phyloP scores from a whole-genome alignment of 768 basidiomycete species.

The Serendipita sp. region DNA sequence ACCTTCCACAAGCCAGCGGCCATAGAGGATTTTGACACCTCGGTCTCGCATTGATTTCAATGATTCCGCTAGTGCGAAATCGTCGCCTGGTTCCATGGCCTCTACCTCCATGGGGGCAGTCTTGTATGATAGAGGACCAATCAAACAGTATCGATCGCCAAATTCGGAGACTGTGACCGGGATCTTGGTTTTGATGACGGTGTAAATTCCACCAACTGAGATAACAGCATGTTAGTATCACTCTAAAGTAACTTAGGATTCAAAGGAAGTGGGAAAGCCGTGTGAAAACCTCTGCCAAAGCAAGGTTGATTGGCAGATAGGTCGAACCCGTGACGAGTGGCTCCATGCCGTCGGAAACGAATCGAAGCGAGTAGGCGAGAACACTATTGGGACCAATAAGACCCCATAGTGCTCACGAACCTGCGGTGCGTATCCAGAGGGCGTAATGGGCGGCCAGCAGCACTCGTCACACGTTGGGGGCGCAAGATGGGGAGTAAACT shows the following conservation, averaged over 20 bases:
- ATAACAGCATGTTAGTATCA: not conserved
- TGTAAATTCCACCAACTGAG: conserved; percentile 89
- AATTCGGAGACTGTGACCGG: conserved; percentile 95
- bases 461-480: too few species aligned
- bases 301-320: not conserved
- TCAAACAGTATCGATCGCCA: conserved; percentile 86
- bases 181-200: conserved; percentile 98
- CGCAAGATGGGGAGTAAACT: not conserved
- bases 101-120: conserved; percentile 99
- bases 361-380: not conserved
- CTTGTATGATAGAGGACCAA: conserved; percentile 97
- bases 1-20: conserved; percentile 96
- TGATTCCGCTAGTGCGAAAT: conserved; percentile 56
- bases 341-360: not conserved
- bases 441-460: not conserved
- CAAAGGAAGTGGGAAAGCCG: too few species aligned
- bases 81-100: conserved; percentile 60
- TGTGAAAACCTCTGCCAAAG: not conserved
- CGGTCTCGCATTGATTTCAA: conserved; percentile 72
- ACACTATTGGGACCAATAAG: too few species aligned
- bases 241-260: too few species aligned
- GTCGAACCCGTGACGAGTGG: not conserved
- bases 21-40: conserved; percentile 89
- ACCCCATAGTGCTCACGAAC: not conserved
- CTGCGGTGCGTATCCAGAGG: not conserved